Base-by-base conservation (phyloP, 148 eudicot species). In the Polygonum aviculare region DNA sequence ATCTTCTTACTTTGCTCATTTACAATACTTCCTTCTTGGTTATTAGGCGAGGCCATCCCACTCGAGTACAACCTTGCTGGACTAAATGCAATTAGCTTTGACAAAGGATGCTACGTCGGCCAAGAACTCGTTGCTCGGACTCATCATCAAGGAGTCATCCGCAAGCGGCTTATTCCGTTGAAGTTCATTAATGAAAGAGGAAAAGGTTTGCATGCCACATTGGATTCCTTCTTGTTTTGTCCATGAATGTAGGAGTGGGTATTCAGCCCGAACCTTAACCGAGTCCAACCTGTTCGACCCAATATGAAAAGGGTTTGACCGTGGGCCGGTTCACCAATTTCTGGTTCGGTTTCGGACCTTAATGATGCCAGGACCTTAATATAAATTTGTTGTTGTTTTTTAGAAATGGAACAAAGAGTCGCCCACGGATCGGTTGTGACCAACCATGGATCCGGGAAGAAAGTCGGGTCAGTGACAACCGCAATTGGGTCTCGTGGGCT, bases 111-210 rank as follows among this genome's bases (percentile, higher is more conserved):
- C 80, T 96, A 96, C 51, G 86, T 96, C 59, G 99, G 99, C 76
- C 99, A 96, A 88, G 99, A 96, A 82, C 86, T 96, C 69, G 81
- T 96, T 79, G 99, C 99, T 69, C 97, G 99, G 47, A 89, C 99
- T 9, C 99, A 96, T 77, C 94, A 93, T 77, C 91, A 91, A 11
- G 99, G 99, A 18, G 90, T 96, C 41, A 90, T 96, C 40, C 85
- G 99, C 41, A 96, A 96, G 76, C 98, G 99, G 35, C 77, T 96
- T 77, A 81, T 96, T 80, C 98, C 99, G 71, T 74, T 96, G 69
- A 91, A 83, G 79, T 96, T 96, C 59, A n/a, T 91, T 15, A 81
- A 85, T 74, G 85, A 88, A 12, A 80, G 41, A 57, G 91, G 90
- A 45, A 81, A 85, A 88, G 99, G 99, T 92, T 59, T 65, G 31